Evolutionary conservation across 345 rosid genomes (phyloP), one percentile per base, ranked within the genome.

Genomic region (Syzygium aqueum): DNA sequence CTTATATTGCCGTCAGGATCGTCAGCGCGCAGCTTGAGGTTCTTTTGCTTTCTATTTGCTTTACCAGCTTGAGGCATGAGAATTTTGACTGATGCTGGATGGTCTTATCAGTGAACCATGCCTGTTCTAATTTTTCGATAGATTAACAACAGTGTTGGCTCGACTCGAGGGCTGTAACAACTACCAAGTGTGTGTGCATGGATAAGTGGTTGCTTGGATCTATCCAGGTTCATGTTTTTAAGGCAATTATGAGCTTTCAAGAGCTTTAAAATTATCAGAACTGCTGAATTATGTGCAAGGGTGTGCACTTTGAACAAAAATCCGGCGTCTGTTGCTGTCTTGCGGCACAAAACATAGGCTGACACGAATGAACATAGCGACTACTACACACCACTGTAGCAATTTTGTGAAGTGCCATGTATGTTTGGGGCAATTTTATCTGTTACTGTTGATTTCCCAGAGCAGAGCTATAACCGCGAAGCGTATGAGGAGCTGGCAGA

Each of bases 21-120:
- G 94, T 97, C 86, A 56, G 90, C 84, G 93, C 99, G 50, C 99
- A 97, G 92, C 95, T 97, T 85, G 86, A 95, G 99, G 98, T 96
- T 87, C 22, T 30, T 46, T 63, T 10, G 13, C 21, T 53, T 7
- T 84, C n/a, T 23, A 21, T 27, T 30, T n/a, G 85, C 57, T 51
- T 84, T 84, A 25, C 85, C 21, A 50, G 22, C 43, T 51, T 16
- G 57, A 51, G 28, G 13, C 15, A 16, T 84, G 49, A 53, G 56
- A 22, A 11, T 40, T 11, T 21, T 52, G 65, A 84, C 40, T 0
- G 25, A 25, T 84, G 56, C 50, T 53, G 80, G 25, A 37, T 73
- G 37, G 49, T 37, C 49, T 19, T 8, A 10, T 37, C 80, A 19
- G 49, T 73, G 27, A 73, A 73, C 49, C 21, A 19, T 0, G 80